A percentile compares a stretch with the other conserved stretches of the same genome.
These are phyloP conservation scores for Suillus tomentosus DNA, from an alignment of 768 basidiomycete genomes.

Conservation along the genomic window DNA sequence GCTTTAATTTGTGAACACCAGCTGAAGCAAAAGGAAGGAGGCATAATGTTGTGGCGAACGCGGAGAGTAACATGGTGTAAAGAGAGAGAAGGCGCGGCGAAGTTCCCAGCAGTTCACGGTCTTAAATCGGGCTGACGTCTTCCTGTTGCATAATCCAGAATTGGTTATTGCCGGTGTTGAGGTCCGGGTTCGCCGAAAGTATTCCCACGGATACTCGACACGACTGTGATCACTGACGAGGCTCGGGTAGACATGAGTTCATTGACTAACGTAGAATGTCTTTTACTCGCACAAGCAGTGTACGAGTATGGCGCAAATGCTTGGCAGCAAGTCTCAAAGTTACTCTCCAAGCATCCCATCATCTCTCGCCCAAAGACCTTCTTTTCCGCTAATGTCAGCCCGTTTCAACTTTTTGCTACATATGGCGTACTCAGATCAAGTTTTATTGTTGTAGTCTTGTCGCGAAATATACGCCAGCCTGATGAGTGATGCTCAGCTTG, in stretches of 20 bases:
- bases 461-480: conserved; percentile 64
- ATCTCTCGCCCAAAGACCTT: conserved; percentile 60
- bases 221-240: neutral
- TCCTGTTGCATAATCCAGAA: neutral
- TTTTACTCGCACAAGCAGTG: conserved; percentile 84
- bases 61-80: conserved; percentile 46
- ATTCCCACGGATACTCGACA: conserved; percentile 34
- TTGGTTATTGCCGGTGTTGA: conserved; percentile 17
- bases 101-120: conserved; percentile 12
- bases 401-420: conserved; percentile 13
- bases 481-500: conserved; percentile 67
- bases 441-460: conserved; percentile 54
- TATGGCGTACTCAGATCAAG: conserved; percentile 21
- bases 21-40: conserved; percentile 51
- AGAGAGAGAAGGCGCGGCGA: conserved; percentile 20
- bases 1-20: conserved; percentile 82
- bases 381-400: conserved; percentile 68
- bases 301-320: conserved; percentile 74
- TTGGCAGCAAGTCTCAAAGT: conserved; percentile 67
- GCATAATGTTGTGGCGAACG: conserved; percentile 39
- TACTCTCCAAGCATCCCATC: conserved; percentile 73
- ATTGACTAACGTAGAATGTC: conserved; percentile 58
- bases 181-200: conserved; percentile 16
- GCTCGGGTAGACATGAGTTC: neutral
- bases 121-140: conserved; percentile 30